phyloP scores from a whole-genome alignment of 208 protist species.

The Trypanosoma mega region DNA sequence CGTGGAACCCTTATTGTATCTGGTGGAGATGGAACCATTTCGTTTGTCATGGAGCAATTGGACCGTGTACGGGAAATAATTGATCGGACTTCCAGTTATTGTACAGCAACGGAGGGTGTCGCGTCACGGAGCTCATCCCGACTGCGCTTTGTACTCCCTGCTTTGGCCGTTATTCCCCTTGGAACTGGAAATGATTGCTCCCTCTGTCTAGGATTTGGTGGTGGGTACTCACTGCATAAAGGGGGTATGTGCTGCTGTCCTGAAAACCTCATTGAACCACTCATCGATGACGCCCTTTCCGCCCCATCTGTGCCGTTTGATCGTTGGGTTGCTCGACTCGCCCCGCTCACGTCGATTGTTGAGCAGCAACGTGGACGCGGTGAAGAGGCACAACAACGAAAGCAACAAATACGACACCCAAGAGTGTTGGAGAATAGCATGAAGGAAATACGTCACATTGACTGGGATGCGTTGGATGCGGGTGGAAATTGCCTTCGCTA shows the following conservation, averaged over 20 bases:
- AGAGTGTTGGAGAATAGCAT: background rate
- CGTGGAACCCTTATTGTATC: conserved; percentile 78
- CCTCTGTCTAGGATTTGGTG: conserved; percentile 77
- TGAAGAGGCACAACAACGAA: background rate
- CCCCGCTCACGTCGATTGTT: conserved; percentile 53
- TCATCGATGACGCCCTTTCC: conserved; percentile 34
- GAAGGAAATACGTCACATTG: conserved; percentile 31
- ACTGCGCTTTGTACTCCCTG: conserved; percentile 39
- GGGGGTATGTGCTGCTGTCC: conserved; percentile 24
- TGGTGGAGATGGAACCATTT: conserved; percentile 84
- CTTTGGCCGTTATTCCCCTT: conserved; percentile 67
- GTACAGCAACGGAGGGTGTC: background rate
- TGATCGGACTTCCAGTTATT: too few relatives aligned
- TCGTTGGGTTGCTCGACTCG: conserved; percentile 61
- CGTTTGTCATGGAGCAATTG: conserved; percentile 76
- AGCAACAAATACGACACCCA: background rate
- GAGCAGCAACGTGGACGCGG: conserved; percentile 18
- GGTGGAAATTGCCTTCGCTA: conserved; percentile 27
- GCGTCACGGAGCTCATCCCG: background rate
- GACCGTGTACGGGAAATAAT: conserved; percentile 46
- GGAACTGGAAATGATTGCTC: conserved; percentile 88
- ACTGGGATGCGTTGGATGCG: conserved; percentile 40
- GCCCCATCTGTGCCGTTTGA: conserved; percentile 72
- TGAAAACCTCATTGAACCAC: conserved; percentile 29
- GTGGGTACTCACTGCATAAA: conserved; percentile 35